phyloP scores from a whole-genome alignment of 257 asterid species.

The Rubia yunnanensis region DNA sequence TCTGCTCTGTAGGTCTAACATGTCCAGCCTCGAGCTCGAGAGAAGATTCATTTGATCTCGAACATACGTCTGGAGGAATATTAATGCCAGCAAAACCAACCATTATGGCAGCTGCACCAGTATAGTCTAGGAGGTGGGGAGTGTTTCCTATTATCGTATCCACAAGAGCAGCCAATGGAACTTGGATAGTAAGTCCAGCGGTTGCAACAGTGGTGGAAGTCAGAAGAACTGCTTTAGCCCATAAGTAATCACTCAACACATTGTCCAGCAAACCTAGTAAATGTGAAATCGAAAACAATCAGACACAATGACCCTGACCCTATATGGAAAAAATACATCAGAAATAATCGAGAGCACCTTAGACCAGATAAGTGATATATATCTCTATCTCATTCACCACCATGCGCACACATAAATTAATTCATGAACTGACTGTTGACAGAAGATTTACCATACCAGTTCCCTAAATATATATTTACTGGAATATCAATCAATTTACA shows the following conservation, averaged over 20 bases:
- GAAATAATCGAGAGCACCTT: not conserved
- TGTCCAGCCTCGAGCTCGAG: conserved; percentile 43
- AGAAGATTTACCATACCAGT: no score
- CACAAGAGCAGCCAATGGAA: conserved; percentile 81
- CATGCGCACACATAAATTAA: not conserved
- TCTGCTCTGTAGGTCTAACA: conserved; percentile 14
- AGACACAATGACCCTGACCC: conserved; percentile 5
- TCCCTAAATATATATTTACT: no score
- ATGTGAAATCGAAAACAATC: not conserved
- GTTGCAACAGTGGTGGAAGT: conserved; percentile 93
- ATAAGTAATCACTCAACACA: conserved; percentile 84
- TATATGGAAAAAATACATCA: not conserved
- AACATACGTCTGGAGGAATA: conserved; percentile 45
- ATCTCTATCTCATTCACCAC: not conserved
- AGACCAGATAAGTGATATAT: not conserved
- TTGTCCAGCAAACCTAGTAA: conserved; percentile 76
- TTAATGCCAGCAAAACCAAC: conserved; percentile 79
- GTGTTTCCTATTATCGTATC: conserved; percentile 68
- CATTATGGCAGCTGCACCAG: conserved; percentile 80
- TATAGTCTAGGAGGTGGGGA: conserved; percentile 46
- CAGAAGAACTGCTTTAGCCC: conserved; percentile 97
- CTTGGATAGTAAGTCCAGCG: conserved; percentile 95
- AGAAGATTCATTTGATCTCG: conserved; percentile 29
- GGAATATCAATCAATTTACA: not conserved
- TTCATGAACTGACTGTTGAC: not conserved